Conservation (phyloP, 73 alveolate genomes). For the Symbiodinium natans region DNA sequence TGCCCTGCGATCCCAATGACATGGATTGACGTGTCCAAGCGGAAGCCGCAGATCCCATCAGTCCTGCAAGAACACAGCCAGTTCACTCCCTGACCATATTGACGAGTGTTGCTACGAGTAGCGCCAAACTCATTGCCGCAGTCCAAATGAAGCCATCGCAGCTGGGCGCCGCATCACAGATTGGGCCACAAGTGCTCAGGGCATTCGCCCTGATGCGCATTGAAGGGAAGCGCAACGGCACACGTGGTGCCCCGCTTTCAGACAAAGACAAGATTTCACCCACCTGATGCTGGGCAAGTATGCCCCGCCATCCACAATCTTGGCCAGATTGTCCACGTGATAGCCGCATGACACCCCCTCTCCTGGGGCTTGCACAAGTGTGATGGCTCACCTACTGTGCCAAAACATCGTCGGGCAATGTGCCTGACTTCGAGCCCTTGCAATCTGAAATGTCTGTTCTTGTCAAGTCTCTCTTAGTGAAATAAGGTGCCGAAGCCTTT, state of each 20-base stretch:
- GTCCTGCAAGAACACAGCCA: not conserved
- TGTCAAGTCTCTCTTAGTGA: not conserved
- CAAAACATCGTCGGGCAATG: too few species aligned
- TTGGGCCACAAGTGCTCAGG: not conserved
- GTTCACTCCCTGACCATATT: too few species aligned
- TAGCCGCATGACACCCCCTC: not conserved
- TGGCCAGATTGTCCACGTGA: not conserved
- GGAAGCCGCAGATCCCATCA: not conserved
- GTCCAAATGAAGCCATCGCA: slow-evolving; percentile 25
- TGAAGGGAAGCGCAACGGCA: too few species aligned
- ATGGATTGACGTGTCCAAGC: not conserved
- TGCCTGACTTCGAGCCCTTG: not conserved
- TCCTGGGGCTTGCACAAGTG: not conserved
- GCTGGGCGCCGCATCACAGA: not conserved
- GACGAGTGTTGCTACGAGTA: too few species aligned
- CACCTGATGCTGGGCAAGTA: slow-evolving; percentile 10
- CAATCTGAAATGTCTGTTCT: too few species aligned
- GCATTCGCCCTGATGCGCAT: not conserved
- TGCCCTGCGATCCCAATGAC: not conserved
- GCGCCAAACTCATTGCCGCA: too few species aligned
- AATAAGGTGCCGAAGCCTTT: not conserved
- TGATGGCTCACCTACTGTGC: too few species aligned
- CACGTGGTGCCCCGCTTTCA: too few species aligned
- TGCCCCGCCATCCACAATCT: slow-evolving; percentile 14
- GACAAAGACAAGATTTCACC: too few species aligned